Base-by-base conservation (phyloP, 441 rosid genomes). In the Manihot esculenta region DNA sequence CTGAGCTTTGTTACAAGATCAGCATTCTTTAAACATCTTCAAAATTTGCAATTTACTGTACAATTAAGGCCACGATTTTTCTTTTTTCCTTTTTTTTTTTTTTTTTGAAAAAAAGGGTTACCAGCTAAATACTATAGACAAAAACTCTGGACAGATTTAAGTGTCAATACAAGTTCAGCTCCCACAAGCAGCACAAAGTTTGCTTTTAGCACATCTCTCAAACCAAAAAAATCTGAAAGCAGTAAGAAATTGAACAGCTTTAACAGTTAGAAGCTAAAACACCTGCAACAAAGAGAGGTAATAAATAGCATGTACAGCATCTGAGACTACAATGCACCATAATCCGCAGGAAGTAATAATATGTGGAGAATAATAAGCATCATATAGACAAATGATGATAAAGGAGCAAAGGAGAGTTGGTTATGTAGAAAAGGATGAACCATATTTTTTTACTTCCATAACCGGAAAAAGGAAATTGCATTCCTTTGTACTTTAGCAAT, bases 101-200 rank as follows among this genome's bases (percentile, higher is more conserved):
- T 33, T 7, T 33, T 33, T 33, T 33, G 6, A 33, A 33, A n/a
- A n/a, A n/a, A n/a, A n/a, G n/a, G n/a, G n/a, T n/a, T 33, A 7
- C 38, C 38, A 33, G 38, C 38, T 33, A 33, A 33, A 33, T 62
- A 15, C 59, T 26, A 23, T 21, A 10, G 60, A 33, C 21, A 50
- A 24, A 14, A 30, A 59, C 35, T 17, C 9, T 18, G 42, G 45
- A 65, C 15, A n/a, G 61, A 27, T 26, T n/a, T 26, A 41, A 38
- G 5, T 15, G 13, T 18, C 21, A 15, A 5, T 21, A 38, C 49
- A 47, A 76, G 67, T 64, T 60, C 78, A 77, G 57, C 73, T 71
- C 66, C 72, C 69, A 60, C 80, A 71, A 70, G 71, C 75, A 73
- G 73, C 71, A 18, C 33, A 26, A 61, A 47, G 20, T 45, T n/a